These are phyloP conservation scores for Candida loeiensis DNA, from an alignment of 805 yeast species.

Conservation along the genomic window DNA sequence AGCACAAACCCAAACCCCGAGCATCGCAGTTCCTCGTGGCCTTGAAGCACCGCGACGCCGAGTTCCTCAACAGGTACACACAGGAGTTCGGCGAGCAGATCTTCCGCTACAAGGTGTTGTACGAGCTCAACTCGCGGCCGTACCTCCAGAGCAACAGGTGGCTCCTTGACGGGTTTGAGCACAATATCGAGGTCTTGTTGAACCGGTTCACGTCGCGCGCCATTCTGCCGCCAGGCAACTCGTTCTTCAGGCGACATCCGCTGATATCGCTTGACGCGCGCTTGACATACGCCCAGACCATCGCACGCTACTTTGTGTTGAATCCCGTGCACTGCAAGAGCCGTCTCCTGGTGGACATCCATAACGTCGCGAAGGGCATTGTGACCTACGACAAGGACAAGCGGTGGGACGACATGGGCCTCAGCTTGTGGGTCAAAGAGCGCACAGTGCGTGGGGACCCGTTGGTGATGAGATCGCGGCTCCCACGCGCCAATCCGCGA, in stretches of 20 bases:
- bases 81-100: conserved; percentile 13
- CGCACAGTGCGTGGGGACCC: conserved; percentile 9
- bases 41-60: conserved; percentile 9
- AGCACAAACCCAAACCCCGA: conserved; percentile 3
- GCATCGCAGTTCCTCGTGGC: conserved; percentile 11
- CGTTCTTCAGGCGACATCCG: conserved; percentile 11
- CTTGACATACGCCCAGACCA: conserved; percentile 13
- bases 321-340: conserved; percentile 12
- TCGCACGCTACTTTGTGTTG: conserved; percentile 13
- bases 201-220: conserved; percentile 4
- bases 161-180: conserved; percentile 7
- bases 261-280: conserved; percentile 7
- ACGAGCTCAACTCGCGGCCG: conserved; percentile 14
- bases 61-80: conserved; percentile 13
- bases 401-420: not conserved
- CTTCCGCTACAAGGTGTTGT: conserved; percentile 10
- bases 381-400: conserved; percentile 8
- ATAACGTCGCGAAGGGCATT: conserved; percentile 7
- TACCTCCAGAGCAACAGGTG: conserved; percentile 9
- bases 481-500: conserved; percentile 6
- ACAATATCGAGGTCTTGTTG: conserved; percentile 6
- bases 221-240: conserved; percentile 8
- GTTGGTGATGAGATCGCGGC: conserved; percentile 11
- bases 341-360: conserved; percentile 12
- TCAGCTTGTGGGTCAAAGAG: not conserved